These are phyloP conservation scores for Theobroma grandiflorum DNA, from an alignment of 441 rosid species.

Conservation along the genomic window DNA sequence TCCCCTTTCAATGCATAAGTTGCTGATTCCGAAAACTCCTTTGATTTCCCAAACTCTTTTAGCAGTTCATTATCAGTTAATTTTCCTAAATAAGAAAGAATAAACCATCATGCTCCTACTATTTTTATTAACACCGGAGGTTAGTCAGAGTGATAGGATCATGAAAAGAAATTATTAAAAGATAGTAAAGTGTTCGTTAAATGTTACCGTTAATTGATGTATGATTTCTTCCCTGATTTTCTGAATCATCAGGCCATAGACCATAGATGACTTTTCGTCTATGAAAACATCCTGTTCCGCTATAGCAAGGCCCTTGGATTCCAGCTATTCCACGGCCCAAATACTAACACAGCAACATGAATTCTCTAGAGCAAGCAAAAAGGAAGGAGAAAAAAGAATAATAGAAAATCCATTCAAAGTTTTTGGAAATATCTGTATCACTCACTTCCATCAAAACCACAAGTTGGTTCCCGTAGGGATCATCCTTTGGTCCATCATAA, in stretches of 20 bases:
- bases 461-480: slow-evolving; percentile 47
- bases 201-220: background rate
- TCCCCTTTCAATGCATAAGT: slow-evolving; percentile 52
- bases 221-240: background rate
- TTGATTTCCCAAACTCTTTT: slow-evolving; percentile 53
- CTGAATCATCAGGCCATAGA: slow-evolving; percentile 33
- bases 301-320: slow-evolving; percentile 59
- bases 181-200: background rate
- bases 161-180: too few relatives aligned
- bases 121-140: background rate
- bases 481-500: slow-evolving; percentile 45
- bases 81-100: background rate
- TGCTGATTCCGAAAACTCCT: slow-evolving; percentile 45
- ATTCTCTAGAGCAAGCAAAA: background rate
- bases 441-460: slow-evolving; percentile 9
- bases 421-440: background rate
- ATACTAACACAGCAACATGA: slow-evolving; percentile 30
- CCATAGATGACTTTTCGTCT: slow-evolving; percentile 68
- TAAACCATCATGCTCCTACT: background rate
- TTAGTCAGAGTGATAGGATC: background rate
- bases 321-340: slow-evolving; percentile 51
- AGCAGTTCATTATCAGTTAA: background rate
- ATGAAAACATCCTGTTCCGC: slow-evolving; percentile 72
- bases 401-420: background rate
- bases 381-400: background rate